Percentiles rank a stretch among this genome's conserved stretches.
These are phyloP conservation scores for Thelonectria discophora DNA, from an alignment of 2,329 filamentous ascomycete species.

Conservation along the genomic window DNA sequence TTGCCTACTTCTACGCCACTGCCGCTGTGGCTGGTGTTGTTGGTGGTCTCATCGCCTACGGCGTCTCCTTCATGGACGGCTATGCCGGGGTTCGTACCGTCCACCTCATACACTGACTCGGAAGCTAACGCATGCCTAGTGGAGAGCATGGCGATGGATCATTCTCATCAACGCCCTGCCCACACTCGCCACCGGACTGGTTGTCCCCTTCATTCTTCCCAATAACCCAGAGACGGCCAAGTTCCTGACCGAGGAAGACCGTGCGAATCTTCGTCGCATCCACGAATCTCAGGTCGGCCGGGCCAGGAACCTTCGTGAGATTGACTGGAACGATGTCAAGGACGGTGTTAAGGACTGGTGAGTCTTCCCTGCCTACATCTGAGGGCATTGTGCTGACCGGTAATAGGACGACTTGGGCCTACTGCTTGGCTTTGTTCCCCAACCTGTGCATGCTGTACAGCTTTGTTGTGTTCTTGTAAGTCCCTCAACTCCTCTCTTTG, in stretches of 20 bases:
- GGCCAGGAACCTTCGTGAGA: constrained; percentile 33
- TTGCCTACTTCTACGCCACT: constrained; percentile 69
- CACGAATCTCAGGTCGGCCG: constrained; percentile 57
- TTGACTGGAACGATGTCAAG: constrained; percentile 42
- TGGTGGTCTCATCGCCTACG: constrained; percentile 72
- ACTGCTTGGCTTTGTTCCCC: constrained; percentile 68
- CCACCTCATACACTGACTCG: neutral
- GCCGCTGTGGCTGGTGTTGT: constrained; percentile 70
- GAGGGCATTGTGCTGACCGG: neutral
- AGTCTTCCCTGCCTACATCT: neutral
- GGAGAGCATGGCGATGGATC: constrained; percentile 73
- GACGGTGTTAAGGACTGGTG: constrained; percentile 55
- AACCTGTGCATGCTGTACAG: constrained; percentile 73
- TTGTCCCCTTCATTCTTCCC: constrained; percentile 65
- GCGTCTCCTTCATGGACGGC: constrained; percentile 70
- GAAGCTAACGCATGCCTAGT: constrained; percentile 17
- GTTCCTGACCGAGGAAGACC: constrained; percentile 34
- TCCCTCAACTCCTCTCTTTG: too few relatives aligned
- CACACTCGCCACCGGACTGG: constrained; percentile 60
- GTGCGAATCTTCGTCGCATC: constrained; percentile 60
- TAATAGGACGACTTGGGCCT: constrained; percentile 66
- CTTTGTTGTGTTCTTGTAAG: constrained; percentile 67
- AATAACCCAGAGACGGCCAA: constrained; percentile 66
- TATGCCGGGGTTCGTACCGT: constrained; percentile 50
- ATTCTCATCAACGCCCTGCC: constrained; percentile 62